phyloP scores from a whole-genome alignment of 1,284 basidiomycete species.

The Moesziomyces sp. region DNA sequence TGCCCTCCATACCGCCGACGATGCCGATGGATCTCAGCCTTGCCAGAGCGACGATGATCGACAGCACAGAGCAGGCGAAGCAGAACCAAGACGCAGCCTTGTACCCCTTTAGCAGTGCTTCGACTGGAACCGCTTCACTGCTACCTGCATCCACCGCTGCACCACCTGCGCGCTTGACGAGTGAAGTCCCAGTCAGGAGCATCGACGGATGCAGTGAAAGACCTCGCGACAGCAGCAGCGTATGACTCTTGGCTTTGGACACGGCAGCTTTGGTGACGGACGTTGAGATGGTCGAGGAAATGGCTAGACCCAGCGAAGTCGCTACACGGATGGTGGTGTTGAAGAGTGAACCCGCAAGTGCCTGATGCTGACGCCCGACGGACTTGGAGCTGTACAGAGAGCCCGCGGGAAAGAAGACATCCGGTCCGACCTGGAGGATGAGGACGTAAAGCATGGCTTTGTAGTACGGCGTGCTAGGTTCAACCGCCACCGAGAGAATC shows the following conservation, averaged over 20 bases:
- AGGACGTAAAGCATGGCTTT: constrained; percentile 82
- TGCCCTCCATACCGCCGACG: constrained; percentile 48
- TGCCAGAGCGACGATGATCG: constrained; percentile 40
- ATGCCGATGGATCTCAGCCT: constrained; percentile 49
- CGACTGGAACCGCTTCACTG: constrained; percentile 1
- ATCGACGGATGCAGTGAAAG: constrained; percentile 18
- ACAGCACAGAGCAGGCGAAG: constrained; percentile 38
- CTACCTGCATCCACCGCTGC: background rate
- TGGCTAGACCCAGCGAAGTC: constrained; percentile 58
- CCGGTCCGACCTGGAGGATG: constrained; percentile 69
- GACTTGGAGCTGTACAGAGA: constrained; percentile 50
- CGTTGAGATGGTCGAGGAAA: constrained; percentile 55
- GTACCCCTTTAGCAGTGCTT: constrained; percentile 48
- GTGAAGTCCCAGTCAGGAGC: constrained; percentile 14
- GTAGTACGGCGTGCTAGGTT: constrained; percentile 77
- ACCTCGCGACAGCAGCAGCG: constrained; percentile 12
- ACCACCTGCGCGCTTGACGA: constrained; percentile 13
- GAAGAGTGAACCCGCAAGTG: constrained; percentile 61
- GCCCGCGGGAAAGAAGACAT: constrained; percentile 54
- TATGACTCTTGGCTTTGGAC: constrained; percentile 8
- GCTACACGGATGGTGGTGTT: constrained; percentile 58
- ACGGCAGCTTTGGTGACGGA: constrained; percentile 40
- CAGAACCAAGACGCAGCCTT: constrained; percentile 57
- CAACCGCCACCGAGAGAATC: constrained; percentile 77
- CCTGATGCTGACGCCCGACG: constrained; percentile 48